Conservation (phyloP, 176 grass and related monocot species). For the Rhipidocladum racemiflorum region DNA sequence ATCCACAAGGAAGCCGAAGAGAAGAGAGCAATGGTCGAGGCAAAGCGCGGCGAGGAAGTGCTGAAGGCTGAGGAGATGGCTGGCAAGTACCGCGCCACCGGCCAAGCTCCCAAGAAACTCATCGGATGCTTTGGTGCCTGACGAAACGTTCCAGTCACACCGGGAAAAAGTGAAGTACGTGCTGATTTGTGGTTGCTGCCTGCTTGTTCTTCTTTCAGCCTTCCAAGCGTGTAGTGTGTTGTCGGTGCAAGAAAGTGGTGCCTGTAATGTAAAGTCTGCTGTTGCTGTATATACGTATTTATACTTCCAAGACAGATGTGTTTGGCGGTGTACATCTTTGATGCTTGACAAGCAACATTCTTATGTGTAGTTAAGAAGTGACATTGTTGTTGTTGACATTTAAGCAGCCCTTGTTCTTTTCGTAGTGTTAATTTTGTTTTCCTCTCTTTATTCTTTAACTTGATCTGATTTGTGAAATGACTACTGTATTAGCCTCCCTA, state of each 20-base stretch:
- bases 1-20: slow-evolving; percentile 89
- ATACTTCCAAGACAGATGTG: slow-evolving; percentile 40
- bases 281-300: slow-evolving; percentile 63
- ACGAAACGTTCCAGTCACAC: background rate
- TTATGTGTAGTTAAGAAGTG: slow-evolving; percentile 61
- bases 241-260: slow-evolving; percentile 36
- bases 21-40: slow-evolving; percentile 79
- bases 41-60: slow-evolving; percentile 59
- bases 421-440: background rate
- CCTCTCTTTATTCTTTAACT: background rate
- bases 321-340: slow-evolving; percentile 65
- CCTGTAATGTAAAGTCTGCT: slow-evolving; percentile 51
- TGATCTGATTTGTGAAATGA: background rate
- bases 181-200: slow-evolving; percentile 11
- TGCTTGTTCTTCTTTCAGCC: slow-evolving; percentile 23
- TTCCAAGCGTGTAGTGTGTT: slow-evolving; percentile 38
- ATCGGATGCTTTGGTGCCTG: slow-evolving; percentile 82
- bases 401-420: slow-evolving; percentile 33
- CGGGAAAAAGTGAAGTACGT: background rate
- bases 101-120: slow-evolving; percentile 73
- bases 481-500: no score
- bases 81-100: slow-evolving; percentile 80
- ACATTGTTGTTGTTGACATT: slow-evolving; percentile 47
- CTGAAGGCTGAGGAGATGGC: slow-evolving; percentile 82
- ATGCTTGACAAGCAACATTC: slow-evolving; percentile 55